Base-by-base conservation (phyloP, 305 asterid genomes). In the Fraxinus paxiana region DNA sequence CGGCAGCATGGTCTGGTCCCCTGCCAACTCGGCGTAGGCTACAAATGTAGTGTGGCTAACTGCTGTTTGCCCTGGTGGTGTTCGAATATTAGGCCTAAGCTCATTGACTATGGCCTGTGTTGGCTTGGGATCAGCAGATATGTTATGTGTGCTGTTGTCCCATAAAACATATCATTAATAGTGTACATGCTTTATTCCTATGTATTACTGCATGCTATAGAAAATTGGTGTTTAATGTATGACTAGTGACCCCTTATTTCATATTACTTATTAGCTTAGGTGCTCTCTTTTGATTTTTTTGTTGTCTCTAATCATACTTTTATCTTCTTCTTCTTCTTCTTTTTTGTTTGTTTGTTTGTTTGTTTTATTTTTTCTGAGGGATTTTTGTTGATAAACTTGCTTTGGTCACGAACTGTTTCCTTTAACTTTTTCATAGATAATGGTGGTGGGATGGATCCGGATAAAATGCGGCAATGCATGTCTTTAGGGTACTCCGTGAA, bases 361-460 rank as follows among this genome's bases (percentile, higher is more conserved):
- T 59, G 7, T 63, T 65, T 28, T 6, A 17, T 30, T 26, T 38
- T 35, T 24, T 70, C n/a, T 78, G 69, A 7, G 69, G 73, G 9
- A 6, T 17, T 15, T 56, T 78, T 13, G 61, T 79, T 61, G 28
- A 12, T 83, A 72, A 71, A 72, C 63, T 83, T 69, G 70, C 34
- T 13, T 56, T 69, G 22, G 74, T 69, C 74, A 28, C 41, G 31
- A 79, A 78, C 26, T 81, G 54, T 77, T 77, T 41, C 69, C 75
- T 78, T 31, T 70, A 69, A 73, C 46, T 67, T 79, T 70, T 80
- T 26, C 77, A 38, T 75, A 96, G 98, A 96, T 87, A 86, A 96
- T 81, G 99, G 99, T 46, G 98, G 99, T 46, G 99, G 99, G 81
- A 96, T 96, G 99, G 87, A 87, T 77, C 98, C 98, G 34, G 97